Conservation (phyloP, 192 early-diverging fungal species). For the Paraglomus occultum region DNA sequence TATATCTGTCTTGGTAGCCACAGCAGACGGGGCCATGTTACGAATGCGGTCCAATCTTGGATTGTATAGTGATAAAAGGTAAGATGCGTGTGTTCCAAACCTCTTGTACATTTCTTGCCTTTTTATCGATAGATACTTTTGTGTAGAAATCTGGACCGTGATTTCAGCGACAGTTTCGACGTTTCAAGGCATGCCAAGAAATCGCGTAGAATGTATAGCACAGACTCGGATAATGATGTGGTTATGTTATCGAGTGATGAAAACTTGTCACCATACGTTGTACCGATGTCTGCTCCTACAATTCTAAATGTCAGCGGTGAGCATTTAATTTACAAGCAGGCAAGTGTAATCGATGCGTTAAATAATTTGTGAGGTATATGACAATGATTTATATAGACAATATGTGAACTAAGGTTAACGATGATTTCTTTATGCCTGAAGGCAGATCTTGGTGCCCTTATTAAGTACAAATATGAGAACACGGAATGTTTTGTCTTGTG, state of each 20-base stretch:
- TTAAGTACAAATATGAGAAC: neutral
- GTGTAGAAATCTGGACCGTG: neutral
- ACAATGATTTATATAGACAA: neutral
- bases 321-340: no score
- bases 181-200: no score
- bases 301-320: no score
- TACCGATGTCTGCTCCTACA: no score
- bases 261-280: no score
- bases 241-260: no score
- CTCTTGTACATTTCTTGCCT: neutral
- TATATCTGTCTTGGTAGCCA: slow-evolving; percentile 6
- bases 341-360: no score
- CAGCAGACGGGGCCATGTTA: neutral
- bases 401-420: neutral
- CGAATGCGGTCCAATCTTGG: neutral
- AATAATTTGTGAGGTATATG: no score
- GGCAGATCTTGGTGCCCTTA: neutral
- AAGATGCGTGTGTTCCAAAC: neutral
- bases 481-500: neutral
- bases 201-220: no score
- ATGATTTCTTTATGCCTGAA: neutral
- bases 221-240: no score
- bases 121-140: no score
- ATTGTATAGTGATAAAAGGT: neutral
- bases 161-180: neutral